Percentiles rank a stretch among this genome's conserved stretches.
These are phyloP conservation scores for Favolaschia claudopus DNA, from an alignment of 768 basidiomycete species.

Conservation along the genomic window DNA sequence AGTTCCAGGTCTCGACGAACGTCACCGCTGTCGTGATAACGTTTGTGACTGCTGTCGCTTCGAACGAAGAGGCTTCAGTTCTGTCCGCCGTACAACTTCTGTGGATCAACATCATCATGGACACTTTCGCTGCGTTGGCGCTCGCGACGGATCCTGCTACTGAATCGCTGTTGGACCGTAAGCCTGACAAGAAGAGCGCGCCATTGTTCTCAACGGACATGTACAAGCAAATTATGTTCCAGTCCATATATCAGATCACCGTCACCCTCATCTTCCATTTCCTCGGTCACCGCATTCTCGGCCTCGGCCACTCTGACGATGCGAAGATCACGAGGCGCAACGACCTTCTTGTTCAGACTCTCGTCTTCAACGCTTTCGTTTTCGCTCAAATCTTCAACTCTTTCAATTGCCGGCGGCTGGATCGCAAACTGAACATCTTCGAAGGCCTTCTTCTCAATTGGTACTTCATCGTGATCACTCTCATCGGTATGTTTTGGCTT, in stretches of 20 bases:
- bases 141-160: constrained; percentile 96
- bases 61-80: constrained; percentile 78
- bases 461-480: constrained; percentile 86
- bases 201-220: constrained; percentile 93
- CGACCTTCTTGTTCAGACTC: constrained; percentile 69
- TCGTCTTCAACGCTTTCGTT: constrained; percentile 98
- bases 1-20: constrained; percentile 95
- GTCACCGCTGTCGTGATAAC: constrained; percentile 95
- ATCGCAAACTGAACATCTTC: constrained; percentile 88
- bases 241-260: constrained; percentile 86
- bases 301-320: constrained; percentile 48
- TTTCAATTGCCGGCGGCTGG: constrained; percentile 88
- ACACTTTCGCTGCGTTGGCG: constrained; percentile 97
- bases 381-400: constrained; percentile 98
- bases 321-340: constrained; percentile 41
- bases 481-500: constrained; percentile 71
- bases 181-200: constrained; percentile 88
- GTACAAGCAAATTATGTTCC: constrained; percentile 95
- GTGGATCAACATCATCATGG: constrained; percentile 99
- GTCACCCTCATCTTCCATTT: constrained; percentile 93
- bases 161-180: constrained; percentile 79
- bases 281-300: constrained; percentile 75
- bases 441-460: constrained; percentile 80
- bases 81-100: constrained; percentile 94
- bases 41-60: constrained; percentile 88